Evolutionary conservation across 176 grass and related monocot species (phyloP), one percentile per base, ranked within the genome.

Genomic region (Zoysia japonica): DNA sequence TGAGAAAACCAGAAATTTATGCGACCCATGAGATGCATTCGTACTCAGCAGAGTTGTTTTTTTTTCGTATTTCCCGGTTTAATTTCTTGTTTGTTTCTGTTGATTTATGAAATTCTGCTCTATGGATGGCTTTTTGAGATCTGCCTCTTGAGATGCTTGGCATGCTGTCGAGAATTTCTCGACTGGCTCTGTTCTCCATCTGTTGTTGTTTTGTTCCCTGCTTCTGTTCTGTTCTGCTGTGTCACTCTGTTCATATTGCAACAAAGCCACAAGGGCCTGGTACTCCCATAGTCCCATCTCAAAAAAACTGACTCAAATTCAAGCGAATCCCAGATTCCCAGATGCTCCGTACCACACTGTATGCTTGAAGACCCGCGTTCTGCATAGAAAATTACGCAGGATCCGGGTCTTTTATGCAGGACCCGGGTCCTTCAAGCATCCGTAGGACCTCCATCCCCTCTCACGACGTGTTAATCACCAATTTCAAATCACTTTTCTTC

Each of bases 1-100:
- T 59, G 41, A 78, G 20, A 60, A 43, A 37, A 61, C 17, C 5
- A 28, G 19, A 39, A 83, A 16, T 3, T 61, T 78, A 61, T 79
- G 47, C 52, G 61, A 68, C 39, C 37, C 11, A 83, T 79, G 45
- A 2, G 37, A 42, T 39, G 20, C 6, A 76, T 80, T n/a, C 28
- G 1, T 43, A 61, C 11, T 10, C 35, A 15, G 47, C 14, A 10
- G 14, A 39, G 1, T 17, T 65, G 11, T 78, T n/a, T 13, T 17
- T 65, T 17, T 78, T n/a, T 13, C 37, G 2, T 77, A 35, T 9
- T 71, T 47, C 47, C 39, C 35, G 13, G 11, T 61, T 77, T 14
- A 49, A 17, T 35, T 37, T 11, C 1, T 47, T 70, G 7, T n/a
- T 20, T 40, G n/a, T n/a, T 41, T 40, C 17, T 57, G 1, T 56